Evolutionary conservation across 140 eudicot genomes (phyloP).

Genomic region (Senecio squalidus): DNA sequence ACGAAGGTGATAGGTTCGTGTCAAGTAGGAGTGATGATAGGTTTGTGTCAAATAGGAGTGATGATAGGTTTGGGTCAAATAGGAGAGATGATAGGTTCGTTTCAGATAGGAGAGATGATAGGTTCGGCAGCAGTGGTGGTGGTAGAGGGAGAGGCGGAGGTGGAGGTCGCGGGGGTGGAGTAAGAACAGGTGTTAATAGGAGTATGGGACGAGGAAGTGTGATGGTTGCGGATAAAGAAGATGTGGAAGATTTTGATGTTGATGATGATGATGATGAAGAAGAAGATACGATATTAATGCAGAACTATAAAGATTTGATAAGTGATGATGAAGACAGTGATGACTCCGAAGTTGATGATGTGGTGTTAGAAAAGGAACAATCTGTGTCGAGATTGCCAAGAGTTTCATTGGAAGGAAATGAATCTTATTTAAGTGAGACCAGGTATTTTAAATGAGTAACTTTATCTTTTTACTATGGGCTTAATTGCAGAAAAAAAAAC

Average conservation of each 20-base stretch:
- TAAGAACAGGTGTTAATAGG: conserved; percentile 26
- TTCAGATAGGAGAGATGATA: conserved; percentile 32
- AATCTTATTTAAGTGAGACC: conserved; percentile 78
- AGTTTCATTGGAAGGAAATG: conserved; percentile 38
- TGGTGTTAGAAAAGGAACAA: conserved; percentile 12
- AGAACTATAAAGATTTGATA: conserved; percentile 46
- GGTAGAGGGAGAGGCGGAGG: conserved; percentile 24
- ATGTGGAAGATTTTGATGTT: too few species aligned
- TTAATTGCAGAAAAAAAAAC: background rate
- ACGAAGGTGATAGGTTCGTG: too few species aligned
- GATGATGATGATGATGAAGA: conserved; percentile 40
- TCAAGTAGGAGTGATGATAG: conserved; percentile 2
- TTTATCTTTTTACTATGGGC: too few species aligned
- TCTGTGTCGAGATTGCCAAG: conserved; percentile 22
- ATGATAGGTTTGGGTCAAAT: conserved; percentile 25
- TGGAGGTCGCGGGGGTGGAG: conserved; percentile 29
- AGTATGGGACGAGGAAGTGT: conserved; percentile 27
- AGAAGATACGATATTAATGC: conserved; percentile 31
- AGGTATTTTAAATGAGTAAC: conserved; percentile 40
- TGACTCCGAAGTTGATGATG: conserved; percentile 32
- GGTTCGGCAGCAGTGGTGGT: conserved; percentile 30
- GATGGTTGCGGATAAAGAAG: conserved; percentile 31
- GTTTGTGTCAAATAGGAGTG: conserved; percentile 23
- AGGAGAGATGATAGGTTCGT: conserved; percentile 16
- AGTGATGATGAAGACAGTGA: conserved; percentile 53